A percentile compares a stretch with the other conserved stretches of the same genome.
These are phyloP conservation scores for Panaeolus cyanescens DNA, from an alignment of 768 basidiomycete species.

Conservation along the genomic window DNA sequence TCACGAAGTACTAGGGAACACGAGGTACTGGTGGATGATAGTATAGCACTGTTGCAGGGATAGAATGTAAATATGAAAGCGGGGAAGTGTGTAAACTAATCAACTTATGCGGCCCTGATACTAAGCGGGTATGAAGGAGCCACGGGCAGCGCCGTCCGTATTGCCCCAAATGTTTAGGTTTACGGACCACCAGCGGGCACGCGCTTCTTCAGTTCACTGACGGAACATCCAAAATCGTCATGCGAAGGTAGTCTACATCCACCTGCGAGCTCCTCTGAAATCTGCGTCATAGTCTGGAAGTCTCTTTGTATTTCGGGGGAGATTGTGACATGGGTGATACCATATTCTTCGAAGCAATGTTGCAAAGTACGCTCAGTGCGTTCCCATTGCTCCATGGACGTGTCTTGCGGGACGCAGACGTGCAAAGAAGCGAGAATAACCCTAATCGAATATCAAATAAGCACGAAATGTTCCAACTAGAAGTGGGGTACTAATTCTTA, in stretches of 20 bases:
- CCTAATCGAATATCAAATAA: conserved; percentile 21
- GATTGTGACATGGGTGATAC: conserved; percentile 56
- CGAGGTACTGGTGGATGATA: too few species aligned
- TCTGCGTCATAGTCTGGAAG: conserved; percentile 28
- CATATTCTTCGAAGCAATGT: conserved; percentile 53
- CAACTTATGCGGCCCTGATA: not conserved
- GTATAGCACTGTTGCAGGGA: not conserved
- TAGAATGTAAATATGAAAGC: not conserved
- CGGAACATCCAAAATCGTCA: conserved; percentile 46
- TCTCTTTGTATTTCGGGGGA: conserved; percentile 48
- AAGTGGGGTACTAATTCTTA: conserved; percentile 24
- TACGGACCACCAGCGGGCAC: conserved; percentile 13
- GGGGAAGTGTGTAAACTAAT: not conserved
- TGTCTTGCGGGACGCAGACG: conserved; percentile 50
- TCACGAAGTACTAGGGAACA: too few species aligned
- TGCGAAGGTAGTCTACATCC: conserved; percentile 37
- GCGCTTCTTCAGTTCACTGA: conserved; percentile 38
- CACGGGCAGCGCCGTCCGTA: not conserved
- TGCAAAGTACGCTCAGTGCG: conserved; percentile 48
- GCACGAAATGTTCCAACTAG: conserved; percentile 4
- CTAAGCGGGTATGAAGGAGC: not conserved
- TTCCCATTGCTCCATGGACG: conserved; percentile 51
- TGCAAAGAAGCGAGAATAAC: conserved; percentile 56
- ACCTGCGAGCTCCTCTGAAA: conserved; percentile 26
- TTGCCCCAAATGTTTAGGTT: not conserved